Evolutionary conservation across 83 land plant species (phyloP).

Genomic region (Larix sibirica): DNA sequence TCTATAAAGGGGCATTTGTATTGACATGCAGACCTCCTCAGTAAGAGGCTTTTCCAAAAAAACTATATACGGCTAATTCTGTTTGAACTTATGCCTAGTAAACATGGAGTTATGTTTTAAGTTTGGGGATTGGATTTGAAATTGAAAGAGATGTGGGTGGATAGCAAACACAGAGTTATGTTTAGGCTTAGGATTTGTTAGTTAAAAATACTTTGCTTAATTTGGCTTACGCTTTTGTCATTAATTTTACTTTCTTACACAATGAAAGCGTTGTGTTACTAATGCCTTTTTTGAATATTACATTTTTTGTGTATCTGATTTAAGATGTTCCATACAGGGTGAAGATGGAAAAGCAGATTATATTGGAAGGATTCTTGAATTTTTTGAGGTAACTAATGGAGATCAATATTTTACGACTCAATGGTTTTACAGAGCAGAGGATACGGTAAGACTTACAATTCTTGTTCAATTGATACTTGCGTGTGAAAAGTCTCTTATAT

Average conservation of each 20-base stretch:
- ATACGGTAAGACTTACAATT: slow-evolving; percentile 53
- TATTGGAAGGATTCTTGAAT: slow-evolving; percentile 77
- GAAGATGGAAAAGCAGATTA: slow-evolving; percentile 42
- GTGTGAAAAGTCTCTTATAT: background rate
- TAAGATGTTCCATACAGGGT: slow-evolving; percentile 29
- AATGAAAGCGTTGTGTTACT: background rate
- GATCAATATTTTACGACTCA: slow-evolving; percentile 57
- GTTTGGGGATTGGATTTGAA: no score
- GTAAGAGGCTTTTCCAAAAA: no score
- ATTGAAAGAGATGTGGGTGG: background rate
- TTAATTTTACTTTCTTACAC: background rate
- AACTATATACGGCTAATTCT: no score
- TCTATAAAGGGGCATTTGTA: no score
- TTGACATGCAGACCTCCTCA: no score
- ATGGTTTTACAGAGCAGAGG: slow-evolving; percentile 78
- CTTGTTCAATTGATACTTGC: background rate
- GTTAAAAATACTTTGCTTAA: background rate
- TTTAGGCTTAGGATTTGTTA: background rate
- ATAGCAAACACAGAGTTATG: background rate
- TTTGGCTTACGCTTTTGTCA: background rate
- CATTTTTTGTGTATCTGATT: background rate
- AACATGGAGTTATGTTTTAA: no score
- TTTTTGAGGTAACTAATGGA: slow-evolving; percentile 59
- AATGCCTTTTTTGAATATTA: background rate
- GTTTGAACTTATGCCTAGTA: no score